A percentile compares a stretch with the other conserved stretches of the same genome.
Conservation (phyloP, 2,329 filamentous ascomycete species). For the Fusarium sp. region DNA sequence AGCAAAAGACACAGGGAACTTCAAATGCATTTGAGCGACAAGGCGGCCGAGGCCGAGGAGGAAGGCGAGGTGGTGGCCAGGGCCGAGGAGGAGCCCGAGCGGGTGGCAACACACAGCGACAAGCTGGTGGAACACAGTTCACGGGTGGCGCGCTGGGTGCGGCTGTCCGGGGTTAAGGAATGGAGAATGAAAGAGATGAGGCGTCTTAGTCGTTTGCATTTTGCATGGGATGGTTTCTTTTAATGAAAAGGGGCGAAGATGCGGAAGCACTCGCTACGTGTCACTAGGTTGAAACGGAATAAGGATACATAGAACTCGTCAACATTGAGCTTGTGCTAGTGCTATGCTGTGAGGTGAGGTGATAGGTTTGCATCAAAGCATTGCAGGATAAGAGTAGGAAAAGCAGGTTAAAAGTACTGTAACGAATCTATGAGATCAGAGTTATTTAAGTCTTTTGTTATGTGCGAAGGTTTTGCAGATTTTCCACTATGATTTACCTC, state of each 20-base stretch:
- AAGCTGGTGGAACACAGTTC: conserved; percentile 81
- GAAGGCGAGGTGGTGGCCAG: conserved; percentile 70
- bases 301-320: conserved; percentile 47
- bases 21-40: conserved; percentile 95
- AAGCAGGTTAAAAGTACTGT: conserved; percentile 14
- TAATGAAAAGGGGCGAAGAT: conserved; percentile 50
- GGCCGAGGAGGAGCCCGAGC: conserved; percentile 70
- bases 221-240: conserved; percentile 52
- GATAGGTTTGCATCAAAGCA: conserved; percentile 6
- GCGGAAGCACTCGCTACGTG: conserved; percentile 49
- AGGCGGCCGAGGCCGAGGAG: conserved; percentile 80
- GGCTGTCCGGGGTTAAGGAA: conserved; percentile 67
- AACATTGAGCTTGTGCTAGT: conserved; percentile 31
- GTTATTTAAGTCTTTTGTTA: not conserved
- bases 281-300: conserved; percentile 49
- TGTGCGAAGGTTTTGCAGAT: not conserved
- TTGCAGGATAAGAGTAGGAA: not conserved
- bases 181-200: conserved; percentile 47
- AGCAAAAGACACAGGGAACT: conserved; percentile 96
- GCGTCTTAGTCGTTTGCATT: conserved; percentile 49
- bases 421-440: conserved; percentile 13
- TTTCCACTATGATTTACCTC: not conserved
- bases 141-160: conserved; percentile 82
- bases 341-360: conserved; percentile 26
- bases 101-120: conserved; percentile 70